A percentile compares a stretch with the other conserved stretches of the same genome.
Conservation (phyloP, 2,329 filamentous ascomycete species). For the Cercospora sesami region DNA sequence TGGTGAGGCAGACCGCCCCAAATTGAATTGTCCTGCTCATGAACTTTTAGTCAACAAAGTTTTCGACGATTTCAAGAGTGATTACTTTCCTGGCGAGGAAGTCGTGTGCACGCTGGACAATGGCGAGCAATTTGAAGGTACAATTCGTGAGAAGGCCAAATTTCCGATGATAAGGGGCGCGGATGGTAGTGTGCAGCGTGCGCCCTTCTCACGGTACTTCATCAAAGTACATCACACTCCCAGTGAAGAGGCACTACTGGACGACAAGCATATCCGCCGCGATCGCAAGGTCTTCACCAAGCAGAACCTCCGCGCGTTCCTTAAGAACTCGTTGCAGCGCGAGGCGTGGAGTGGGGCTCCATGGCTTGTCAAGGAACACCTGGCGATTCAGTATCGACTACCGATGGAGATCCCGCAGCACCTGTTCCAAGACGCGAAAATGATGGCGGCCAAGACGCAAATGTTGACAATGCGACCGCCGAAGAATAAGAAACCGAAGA, state of each 20-base stretch:
- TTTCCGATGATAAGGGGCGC: conserved; percentile 61
- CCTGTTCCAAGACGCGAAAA: conserved; percentile 75
- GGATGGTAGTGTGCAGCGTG: conserved; percentile 67
- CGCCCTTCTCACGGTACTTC: conserved; percentile 75
- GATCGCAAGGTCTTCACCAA: conserved; percentile 94
- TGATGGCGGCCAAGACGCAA: conserved; percentile 33
- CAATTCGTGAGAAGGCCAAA: conserved; percentile 81
- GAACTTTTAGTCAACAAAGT: conserved; percentile 52
- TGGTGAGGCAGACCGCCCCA: conserved; percentile 47
- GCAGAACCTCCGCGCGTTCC: conserved; percentile 85
- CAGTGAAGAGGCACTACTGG: conserved; percentile 73
- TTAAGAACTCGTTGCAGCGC: conserved; percentile 89
- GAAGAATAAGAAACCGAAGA: conserved; percentile 30
- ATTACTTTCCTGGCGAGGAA: conserved; percentile 86
- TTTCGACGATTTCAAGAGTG: conserved; percentile 70
- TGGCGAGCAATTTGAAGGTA: conserved; percentile 61
- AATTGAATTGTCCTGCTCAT: neutral
- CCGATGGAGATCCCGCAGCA: conserved; percentile 82
- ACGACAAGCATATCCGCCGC: conserved; percentile 77
- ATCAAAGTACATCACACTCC: conserved; percentile 68
- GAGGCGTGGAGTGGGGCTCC: conserved; percentile 96
- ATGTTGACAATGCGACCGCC: conserved; percentile 29
- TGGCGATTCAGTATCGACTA: conserved; percentile 82
- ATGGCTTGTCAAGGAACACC: conserved; percentile 87
- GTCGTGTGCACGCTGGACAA: conserved; percentile 71